Percentiles rank a stretch among this genome's conserved stretches.
These are phyloP conservation scores for Fusarium camptoceras DNA, from an alignment of 2,329 filamentous ascomycete genomes.

Conservation along the genomic window DNA sequence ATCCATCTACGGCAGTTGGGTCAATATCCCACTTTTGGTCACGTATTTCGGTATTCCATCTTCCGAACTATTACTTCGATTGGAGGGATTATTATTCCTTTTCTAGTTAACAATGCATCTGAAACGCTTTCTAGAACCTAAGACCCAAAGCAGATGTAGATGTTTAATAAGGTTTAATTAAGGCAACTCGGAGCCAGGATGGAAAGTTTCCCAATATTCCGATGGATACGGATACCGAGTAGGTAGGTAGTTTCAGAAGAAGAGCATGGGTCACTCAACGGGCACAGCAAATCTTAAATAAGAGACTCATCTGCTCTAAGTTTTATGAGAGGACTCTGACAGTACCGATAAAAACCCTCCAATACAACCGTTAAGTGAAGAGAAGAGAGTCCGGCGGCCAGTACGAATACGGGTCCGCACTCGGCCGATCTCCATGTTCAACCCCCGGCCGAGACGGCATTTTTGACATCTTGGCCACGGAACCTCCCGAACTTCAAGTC, in stretches of 20 bases:
- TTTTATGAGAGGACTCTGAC: not conserved
- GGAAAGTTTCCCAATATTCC: constrained; percentile 3
- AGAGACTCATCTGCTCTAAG: not conserved
- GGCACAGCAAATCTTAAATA: not conserved
- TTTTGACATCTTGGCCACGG: not conserved
- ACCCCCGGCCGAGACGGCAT: constrained; percentile 1
- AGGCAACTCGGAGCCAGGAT: constrained; percentile 15
- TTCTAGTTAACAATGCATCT: constrained; percentile 1
- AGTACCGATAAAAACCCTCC: not conserved
- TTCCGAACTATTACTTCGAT: not conserved
- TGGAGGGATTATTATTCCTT: constrained; percentile 30
- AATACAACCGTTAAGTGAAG: not conserved
- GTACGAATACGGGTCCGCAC: not conserved
- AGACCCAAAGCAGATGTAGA: constrained; percentile 8
- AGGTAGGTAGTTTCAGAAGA: constrained; percentile 19
- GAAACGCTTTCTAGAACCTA: constrained; percentile 38
- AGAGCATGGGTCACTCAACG: constrained; percentile 13
- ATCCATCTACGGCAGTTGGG: constrained; percentile 19
- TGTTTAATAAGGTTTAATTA: constrained; percentile 36
- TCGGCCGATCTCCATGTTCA: not conserved
- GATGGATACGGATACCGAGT: not conserved
- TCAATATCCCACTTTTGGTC: constrained; percentile 13
- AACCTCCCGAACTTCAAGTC: not conserved
- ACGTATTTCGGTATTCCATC: not conserved
- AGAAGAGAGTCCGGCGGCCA: not conserved